A percentile compares a stretch with the other conserved stretches of the same genome.
phyloP scores from a whole-genome alignment of 2,329 filamentous ascomycete species.

The Graphilbum ipis-grandicollis region DNA sequence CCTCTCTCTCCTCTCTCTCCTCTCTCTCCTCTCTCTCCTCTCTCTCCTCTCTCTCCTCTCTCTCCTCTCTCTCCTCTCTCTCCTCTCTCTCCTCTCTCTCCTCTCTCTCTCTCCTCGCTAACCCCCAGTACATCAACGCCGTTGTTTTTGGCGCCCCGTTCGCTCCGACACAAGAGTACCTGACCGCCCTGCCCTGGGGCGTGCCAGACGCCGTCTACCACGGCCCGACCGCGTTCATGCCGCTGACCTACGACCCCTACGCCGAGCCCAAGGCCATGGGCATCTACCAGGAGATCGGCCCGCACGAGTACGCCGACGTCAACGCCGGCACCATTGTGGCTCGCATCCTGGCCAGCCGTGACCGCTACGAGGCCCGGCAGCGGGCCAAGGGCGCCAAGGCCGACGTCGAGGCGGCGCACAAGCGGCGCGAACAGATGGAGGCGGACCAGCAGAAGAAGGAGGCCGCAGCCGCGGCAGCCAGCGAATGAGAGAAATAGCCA shows the following conservation, averaged over 20 bases:
- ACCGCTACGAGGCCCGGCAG: conserved; percentile 83
- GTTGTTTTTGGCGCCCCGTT: conserved; percentile 86
- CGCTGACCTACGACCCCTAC: conserved; percentile 65
- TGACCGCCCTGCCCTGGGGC: conserved; percentile 56
- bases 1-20: too few species aligned
- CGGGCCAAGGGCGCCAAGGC: conserved; percentile 79
- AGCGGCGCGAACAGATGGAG: conserved; percentile 43
- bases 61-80: too few species aligned
- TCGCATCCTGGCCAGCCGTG: conserved; percentile 72
- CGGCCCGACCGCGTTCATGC: conserved; percentile 87
- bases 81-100: background rate
- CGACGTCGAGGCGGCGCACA: conserved; percentile 50
- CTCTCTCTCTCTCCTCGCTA: conserved; percentile 1
- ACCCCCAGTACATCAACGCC: conserved; percentile 67
- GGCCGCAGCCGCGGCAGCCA: conserved; percentile 10
- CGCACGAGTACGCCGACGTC: conserved; percentile 68
- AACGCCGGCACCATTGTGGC: conserved; percentile 87
- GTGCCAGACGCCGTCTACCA: conserved; percentile 76
- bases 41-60: too few species aligned
- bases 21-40: too few species aligned
- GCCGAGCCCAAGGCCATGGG: conserved; percentile 61
- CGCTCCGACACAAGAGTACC: conserved; percentile 61
- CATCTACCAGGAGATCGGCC: conserved; percentile 64
- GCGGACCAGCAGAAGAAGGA: conserved; percentile 36
- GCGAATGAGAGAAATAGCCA: background rate